These are phyloP conservation scores for Pelargonium cotyledonis DNA, from an alignment of 441 rosid species.

Conservation along the genomic window DNA sequence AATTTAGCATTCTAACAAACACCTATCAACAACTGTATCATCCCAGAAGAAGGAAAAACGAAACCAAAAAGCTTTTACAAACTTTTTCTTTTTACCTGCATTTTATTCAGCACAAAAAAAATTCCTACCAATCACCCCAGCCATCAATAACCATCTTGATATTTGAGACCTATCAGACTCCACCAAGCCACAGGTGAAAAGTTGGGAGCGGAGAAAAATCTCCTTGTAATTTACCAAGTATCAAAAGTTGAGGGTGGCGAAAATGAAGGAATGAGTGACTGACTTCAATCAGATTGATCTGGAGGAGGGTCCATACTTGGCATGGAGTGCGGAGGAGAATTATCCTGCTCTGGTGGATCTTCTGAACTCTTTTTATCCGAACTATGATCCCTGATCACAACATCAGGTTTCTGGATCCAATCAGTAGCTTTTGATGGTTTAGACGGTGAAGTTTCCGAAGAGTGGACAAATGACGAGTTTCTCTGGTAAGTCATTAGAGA, in stretches of 20 bases:
- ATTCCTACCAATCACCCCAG: conserved; percentile 29
- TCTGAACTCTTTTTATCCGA: conserved; percentile 26
- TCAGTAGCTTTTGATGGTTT: conserved; percentile 31
- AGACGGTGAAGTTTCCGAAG: conserved; percentile 27
- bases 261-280: conserved; percentile 12
- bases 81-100: conserved; percentile 35
- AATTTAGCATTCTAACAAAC: conserved; percentile 7
- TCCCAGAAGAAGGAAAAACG: conserved; percentile 8
- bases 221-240: conserved; percentile 17
- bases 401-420: conserved; percentile 27
- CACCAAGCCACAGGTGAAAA: conserved; percentile 32
- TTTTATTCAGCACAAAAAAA: conserved; percentile 41
- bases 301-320: conserved; percentile 35
- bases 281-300: conserved; percentile 26
- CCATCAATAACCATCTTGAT: conserved; percentile 14
- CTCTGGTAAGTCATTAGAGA: conserved; percentile 37
- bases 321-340: conserved; percentile 31
- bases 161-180: conserved; percentile 25
- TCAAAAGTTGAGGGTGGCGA: conserved; percentile 12
- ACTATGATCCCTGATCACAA: conserved; percentile 22
- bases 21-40: conserved; percentile 8
- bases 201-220: conserved; percentile 28
- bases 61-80: conserved; percentile 22
- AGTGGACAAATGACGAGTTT: conserved; percentile 27
- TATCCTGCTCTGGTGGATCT: conserved; percentile 26